Base-by-base conservation (phyloP, 371 early-diverging fungal species). In the Paramicrosporidium saccamoebae region DNA sequence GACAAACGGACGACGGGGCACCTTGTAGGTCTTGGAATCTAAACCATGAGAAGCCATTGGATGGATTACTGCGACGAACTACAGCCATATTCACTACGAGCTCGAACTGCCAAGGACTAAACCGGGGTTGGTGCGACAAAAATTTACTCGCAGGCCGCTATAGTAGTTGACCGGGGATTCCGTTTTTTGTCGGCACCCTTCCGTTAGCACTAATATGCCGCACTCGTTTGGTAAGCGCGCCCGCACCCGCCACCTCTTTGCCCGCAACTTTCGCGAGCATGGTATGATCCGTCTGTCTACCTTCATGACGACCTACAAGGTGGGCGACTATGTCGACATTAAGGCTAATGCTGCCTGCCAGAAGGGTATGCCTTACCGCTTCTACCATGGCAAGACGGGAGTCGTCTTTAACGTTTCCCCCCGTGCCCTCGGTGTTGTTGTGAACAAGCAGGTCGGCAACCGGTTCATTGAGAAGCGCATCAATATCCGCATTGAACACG, bases 361-460 rank as follows among this genome's bases (percentile, higher is more conserved):
- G 52, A 92, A 90, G 73, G 97, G 98, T 53, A 86, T 98, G 92
- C 98, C 98, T 42, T 94, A 96, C 82, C 95, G 92, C 65, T 92
- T 68, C 73, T 98, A 90, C 69, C 94, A 95, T 55, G 96, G 94
- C 59, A 74, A 73, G 41, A 92, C 90, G 31, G 94, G 88, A 46
- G 64, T 92, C 49, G 58, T 92, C 46, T 92, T 71, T 72, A 92
- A 92, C 64, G 82, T 92, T 24, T 81, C 94, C 68, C 82, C 82
- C 68, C 59, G 77, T 28, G 58, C 96, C 28, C 81, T 96, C 28
- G 94, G 92, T 56, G 64, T 98, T 41, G 82, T 90, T 42, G 50
- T 90, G 56, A 61, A 94, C 74, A 95, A 92, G 75, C 58, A 58
- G 33, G 88, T 88, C 27, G 88, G 96, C 35, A 71, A 69, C 63